Conservation (phyloP, 2,329 filamentous ascomycete genomes). For the Orbilia oligospora region DNA sequence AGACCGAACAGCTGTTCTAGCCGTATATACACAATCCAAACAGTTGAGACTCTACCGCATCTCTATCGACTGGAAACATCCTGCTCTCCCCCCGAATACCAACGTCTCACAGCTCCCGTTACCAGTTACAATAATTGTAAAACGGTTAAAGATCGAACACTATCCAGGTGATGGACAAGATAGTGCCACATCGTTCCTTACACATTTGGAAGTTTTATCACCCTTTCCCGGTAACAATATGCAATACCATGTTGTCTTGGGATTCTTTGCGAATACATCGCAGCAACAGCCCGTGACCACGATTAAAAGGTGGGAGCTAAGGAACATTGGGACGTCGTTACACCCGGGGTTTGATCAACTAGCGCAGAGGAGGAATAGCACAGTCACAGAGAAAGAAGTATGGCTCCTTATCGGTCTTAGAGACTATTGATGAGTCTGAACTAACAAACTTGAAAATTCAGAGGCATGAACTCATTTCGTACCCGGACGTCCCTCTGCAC, state of each 20-base stretch:
- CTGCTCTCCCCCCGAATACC: constrained; percentile 62
- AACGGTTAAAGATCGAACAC: constrained; percentile 63
- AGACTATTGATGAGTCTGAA: no score
- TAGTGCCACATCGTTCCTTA: constrained; percentile 75
- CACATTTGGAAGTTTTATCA: constrained; percentile 81
- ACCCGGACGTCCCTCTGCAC: constrained; percentile 69
- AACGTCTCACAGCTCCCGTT: constrained; percentile 59
- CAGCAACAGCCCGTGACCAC: constrained; percentile 78
- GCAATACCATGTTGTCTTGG: constrained; percentile 75
- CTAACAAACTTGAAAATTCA: constrained; percentile 66
- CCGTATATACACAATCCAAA: constrained; percentile 71
- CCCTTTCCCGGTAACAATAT: constrained; percentile 74
- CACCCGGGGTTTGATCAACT: constrained; percentile 85
- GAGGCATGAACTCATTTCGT: constrained; percentile 78
- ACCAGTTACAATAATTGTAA: constrained; percentile 60
- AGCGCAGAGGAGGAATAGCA: constrained; percentile 75
- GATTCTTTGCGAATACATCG: constrained; percentile 72
- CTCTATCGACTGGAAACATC: constrained; percentile 79
- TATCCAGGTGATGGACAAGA: constrained; percentile 67
- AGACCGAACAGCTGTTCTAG: constrained; percentile 62
- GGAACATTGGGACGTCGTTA: constrained; percentile 76
- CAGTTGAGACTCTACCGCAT: constrained; percentile 82
- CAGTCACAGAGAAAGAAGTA: constrained; percentile 66
- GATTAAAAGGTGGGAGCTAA: constrained; percentile 85
- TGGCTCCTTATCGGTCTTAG: constrained; percentile 27